Conservation (phyloP, 192 early-diverging fungal species). For the Entomortierella parvispora region DNA sequence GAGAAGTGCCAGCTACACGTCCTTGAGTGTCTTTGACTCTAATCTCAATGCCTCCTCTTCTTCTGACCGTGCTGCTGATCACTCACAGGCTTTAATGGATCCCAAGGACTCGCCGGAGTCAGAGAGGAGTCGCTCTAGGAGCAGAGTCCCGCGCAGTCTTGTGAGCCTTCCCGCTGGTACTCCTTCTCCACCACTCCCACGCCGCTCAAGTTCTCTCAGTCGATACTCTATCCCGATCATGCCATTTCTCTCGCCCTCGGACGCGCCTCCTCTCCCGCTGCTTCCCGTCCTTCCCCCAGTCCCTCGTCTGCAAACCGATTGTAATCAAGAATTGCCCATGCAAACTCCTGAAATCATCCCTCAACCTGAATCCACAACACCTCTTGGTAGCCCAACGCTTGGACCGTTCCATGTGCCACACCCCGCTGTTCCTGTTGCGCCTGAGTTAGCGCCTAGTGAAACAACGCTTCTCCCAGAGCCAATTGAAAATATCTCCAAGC, state of each 20-base stretch:
- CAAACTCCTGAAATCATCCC: background rate
- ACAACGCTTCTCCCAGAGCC: background rate
- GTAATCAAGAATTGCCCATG: background rate
- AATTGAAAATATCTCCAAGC: background rate
- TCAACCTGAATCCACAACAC: background rate
- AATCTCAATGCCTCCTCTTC: constrained; percentile 43
- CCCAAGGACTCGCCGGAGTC: constrained; percentile 37
- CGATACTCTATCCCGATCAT: constrained; percentile 34
- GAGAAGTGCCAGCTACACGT: constrained; percentile 44
- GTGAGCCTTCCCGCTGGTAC: constrained; percentile 5
- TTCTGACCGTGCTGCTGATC: constrained; percentile 38
- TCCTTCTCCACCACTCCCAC: constrained; percentile 26
- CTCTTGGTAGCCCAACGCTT: constrained; percentile 31
- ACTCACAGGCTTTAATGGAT: constrained; percentile 23
- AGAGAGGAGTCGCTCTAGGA: constrained; percentile 47
- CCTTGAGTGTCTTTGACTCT: constrained; percentile 39
- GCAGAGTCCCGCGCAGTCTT: constrained; percentile 23
- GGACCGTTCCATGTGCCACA: constrained; percentile 41
- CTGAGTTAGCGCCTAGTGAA: background rate
- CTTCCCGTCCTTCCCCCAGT: constrained; percentile 3
- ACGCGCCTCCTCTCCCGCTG: constrained; percentile 26
- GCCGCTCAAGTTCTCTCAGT: constrained; percentile 43
- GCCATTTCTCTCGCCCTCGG: constrained; percentile 4
- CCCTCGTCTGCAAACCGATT: background rate
- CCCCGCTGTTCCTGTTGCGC: background rate